Percentiles rank a stretch among this genome's conserved stretches.
Evolutionary conservation across 768 basidiomycete genomes (phyloP).

Genomic region (Collybiopsis luxurians): DNA sequence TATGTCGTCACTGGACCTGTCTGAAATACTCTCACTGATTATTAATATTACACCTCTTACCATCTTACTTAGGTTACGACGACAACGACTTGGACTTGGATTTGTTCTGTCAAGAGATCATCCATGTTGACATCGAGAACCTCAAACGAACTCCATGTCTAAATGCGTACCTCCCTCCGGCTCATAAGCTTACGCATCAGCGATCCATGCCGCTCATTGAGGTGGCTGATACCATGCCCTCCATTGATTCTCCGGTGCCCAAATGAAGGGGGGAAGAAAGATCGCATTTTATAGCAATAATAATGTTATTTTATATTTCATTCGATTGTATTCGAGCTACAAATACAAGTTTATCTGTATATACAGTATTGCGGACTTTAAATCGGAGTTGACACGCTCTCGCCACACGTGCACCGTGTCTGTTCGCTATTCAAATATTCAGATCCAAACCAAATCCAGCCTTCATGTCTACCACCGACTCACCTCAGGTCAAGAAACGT

Average conservation of each 20-base stretch:
- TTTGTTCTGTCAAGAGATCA: slow-evolving; percentile 35
- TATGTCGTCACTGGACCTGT: slow-evolving; percentile 26
- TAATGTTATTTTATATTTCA: no score
- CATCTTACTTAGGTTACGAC: not conserved
- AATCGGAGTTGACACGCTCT: slow-evolving; percentile 42
- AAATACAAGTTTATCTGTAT: no score
- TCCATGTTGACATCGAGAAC: slow-evolving; percentile 34
- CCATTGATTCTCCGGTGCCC: not conserved
- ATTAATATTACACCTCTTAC: not conserved
- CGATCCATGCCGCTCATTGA: slow-evolving; percentile 7
- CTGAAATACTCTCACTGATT: no score
- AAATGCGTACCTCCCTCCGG: slow-evolving; percentile 23
- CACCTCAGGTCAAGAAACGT: slow-evolving; percentile 53
- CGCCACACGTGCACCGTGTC: no score
- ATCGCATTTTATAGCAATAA: no score
- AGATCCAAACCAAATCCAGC: slow-evolving; percentile 19
- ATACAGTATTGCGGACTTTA: slow-evolving; percentile 7
- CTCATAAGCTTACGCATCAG: not conserved
- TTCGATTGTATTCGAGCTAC: no score
- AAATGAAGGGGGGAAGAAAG: no score
- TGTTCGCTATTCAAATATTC: slow-evolving; percentile 21
- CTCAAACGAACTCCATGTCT: slow-evolving; percentile 28
- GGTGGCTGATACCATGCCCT: not conserved
- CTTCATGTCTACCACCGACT: slow-evolving; percentile 18
- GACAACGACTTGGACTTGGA: slow-evolving; percentile 45